Evolutionary conservation across 2,329 filamentous ascomycete species (phyloP), one percentile per base, ranked within the genome.

Genomic region (Aspergillus ruber): DNA sequence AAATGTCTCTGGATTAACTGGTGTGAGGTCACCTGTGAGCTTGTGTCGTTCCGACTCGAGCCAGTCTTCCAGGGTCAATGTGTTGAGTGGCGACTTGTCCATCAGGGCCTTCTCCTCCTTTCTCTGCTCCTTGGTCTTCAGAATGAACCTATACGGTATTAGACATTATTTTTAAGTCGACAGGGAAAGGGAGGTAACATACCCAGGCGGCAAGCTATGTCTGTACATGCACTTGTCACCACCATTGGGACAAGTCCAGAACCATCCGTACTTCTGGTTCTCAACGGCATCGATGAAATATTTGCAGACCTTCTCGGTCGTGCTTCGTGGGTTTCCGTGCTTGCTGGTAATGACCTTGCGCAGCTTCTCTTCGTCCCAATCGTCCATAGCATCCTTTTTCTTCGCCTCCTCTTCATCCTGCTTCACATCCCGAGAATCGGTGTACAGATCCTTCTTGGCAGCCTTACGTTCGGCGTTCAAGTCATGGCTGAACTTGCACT

Each of bases 251-350:
- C 93, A 98, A 50, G 83, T 79, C 93, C 93, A 98, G 74, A 98
- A 97, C 93, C 93, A 98, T 53, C 93, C 93, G 63, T 98, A 98
- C 72, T 97, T 98, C 62, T 90, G 88, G 65, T 98, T 93, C 73
- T 98, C 93, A 53, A 98, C 93, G 21, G 93, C 93, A 58, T 90
- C 85, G 66, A 97, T 93, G 68, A 98, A 98, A 77, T 76, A 95
- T 73, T 97, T 98, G 88, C 93, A 98, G 57, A 98, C 93, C 74
- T 97, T 98, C 67, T 98, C 93, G 42, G 93, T 98, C 4, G 87
- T 88, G 18, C 90, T 95, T 67, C 85, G 84, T 51, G 95, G 93
- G 71, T 98, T 98, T 45, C 93, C 93, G 71, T 98, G 95, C 76
- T 98, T 98, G 62, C 87, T 94, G 66, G 94, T 60, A 20, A 98